Conservation (phyloP, 805 yeast genomes). For the Lachancea lanzarotensis region DNA sequence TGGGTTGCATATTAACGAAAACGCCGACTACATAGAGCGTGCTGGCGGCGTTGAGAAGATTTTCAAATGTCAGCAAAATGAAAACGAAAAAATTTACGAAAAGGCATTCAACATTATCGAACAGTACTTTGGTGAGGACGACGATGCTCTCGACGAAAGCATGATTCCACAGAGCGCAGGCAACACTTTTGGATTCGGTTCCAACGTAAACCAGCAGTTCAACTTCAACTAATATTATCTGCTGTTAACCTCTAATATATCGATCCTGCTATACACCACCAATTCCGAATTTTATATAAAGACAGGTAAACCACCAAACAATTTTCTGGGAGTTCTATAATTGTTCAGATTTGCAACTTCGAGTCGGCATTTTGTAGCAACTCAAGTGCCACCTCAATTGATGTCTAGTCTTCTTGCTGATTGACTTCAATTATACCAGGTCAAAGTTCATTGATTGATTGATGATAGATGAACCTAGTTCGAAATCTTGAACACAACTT, state of each 20-base stretch:
- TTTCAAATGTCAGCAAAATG: slow-evolving; percentile 84
- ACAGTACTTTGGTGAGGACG: slow-evolving; percentile 84
- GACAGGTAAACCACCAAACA: neutral
- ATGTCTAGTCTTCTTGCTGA: too few relatives aligned
- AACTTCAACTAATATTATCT: slow-evolving; percentile 22
- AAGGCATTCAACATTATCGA: slow-evolving; percentile 88
- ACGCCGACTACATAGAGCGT: slow-evolving; percentile 90
- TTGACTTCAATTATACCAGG: too few relatives aligned
- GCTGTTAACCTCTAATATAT: neutral
- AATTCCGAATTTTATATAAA: neutral
- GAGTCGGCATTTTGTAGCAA: too few relatives aligned
- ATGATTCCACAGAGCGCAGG: slow-evolving; percentile 74
- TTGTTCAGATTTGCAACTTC: neutral
- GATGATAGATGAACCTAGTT: too few relatives aligned
- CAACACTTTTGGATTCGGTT: slow-evolving; percentile 83
- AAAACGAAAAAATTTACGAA: slow-evolving; percentile 85
- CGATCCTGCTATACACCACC: slow-evolving; percentile 1
- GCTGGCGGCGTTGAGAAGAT: slow-evolving; percentile 98
- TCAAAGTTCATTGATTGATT: too few relatives aligned
- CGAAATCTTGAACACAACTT: too few relatives aligned
- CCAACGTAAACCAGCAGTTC: slow-evolving; percentile 48
- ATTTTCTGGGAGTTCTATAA: neutral
- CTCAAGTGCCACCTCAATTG: too few relatives aligned
- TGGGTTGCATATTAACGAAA: slow-evolving; percentile 66
- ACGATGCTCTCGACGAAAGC: slow-evolving; percentile 63